These are phyloP conservation scores for Carex parvula DNA, from an alignment of 176 grass and related monocot genomes.

Conservation along the genomic window DNA sequence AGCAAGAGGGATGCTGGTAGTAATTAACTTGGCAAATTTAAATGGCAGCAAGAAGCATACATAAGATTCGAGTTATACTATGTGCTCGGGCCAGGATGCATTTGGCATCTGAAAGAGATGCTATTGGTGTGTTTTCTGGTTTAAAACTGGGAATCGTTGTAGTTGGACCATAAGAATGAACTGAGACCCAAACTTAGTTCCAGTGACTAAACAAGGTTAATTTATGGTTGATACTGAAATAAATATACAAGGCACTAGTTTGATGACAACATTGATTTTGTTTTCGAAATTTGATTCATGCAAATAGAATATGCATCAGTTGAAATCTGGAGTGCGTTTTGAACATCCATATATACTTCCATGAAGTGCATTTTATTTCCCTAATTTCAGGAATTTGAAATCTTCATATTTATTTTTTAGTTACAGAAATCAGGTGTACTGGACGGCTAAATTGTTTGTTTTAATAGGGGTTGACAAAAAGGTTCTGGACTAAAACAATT, in stretches of 20 bases:
- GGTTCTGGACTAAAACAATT: not conserved
- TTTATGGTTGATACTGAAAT: not conserved
- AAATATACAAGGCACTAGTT: not conserved
- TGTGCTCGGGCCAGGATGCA: not conserved
- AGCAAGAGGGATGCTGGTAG: too few species aligned
- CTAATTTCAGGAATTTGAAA: slow-evolving; percentile 15
- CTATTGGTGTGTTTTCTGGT: too few species aligned
- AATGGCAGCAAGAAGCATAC: too few species aligned
- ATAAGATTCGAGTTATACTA: not conserved
- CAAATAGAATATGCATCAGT: slow-evolving; percentile 60
- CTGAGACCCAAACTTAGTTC: not conserved
- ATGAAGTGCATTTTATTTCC: slow-evolving; percentile 34
- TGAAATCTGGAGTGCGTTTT: slow-evolving; percentile 50
- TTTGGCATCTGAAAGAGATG: too few species aligned
- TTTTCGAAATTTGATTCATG: not conserved
- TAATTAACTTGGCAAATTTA: too few species aligned
- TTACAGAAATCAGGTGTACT: not conserved
- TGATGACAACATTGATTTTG: not conserved
- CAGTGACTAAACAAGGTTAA: not conserved
- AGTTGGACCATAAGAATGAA: not conserved
- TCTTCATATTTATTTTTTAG: not conserved
- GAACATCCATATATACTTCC: slow-evolving; percentile 57
- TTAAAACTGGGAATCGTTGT: not conserved
- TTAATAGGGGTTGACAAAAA: not conserved
- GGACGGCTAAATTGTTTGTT: not conserved